Evolutionary conservation across 441 rosid species (phyloP), one percentile per base, ranked within the genome.

Genomic region (Erodium trifolium): DNA sequence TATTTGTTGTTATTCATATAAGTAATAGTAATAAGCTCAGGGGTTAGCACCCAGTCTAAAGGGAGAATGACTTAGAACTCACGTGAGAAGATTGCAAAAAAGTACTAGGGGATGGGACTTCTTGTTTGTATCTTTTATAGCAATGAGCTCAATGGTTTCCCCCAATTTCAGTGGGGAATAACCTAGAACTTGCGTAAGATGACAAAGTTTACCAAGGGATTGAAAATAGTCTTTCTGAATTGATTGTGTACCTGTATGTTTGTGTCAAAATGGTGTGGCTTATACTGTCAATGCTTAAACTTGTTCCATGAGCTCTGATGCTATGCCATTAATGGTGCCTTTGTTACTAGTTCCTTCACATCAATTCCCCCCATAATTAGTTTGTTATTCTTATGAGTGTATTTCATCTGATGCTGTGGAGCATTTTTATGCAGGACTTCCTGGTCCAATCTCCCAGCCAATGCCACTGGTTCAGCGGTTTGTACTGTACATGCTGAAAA

Each of bases 361-460:
- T 17, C 27, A 23, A 23, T 53, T n/a, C 14, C 14, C 7, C 12
- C 49, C 10, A 6, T 7, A 41, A 41, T 0, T 8, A 43, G 12
- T 43, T 69, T 29, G 13, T 67, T 11, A 29, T 19, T 11, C 57
- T 29, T 6, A 23, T 23, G 27, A 68, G 63, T 39, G 34, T 18
- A 3, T 63, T 10, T 1, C 8, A 8, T 71, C 49, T 81, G 73
- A 79, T 62, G 12, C n/a, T 70, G 67, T 37, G 37, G 59, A 29
- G 8, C 70, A 65, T 34, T 34, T 64, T 78, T 29, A 10, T 84
- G 77, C 78, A 88, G 93, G 78, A 74, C 79, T 23, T 69, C 90
- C 62, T 86, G 91, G 88, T 78, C 91, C 31, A 79, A 84, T 68
- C 78, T 78, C 57, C 66, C 86, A 55, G 27, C 27, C 27, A 23